phyloP scores from a whole-genome alignment of 257 asterid genomes.

The Orobanche coerulescens region DNA sequence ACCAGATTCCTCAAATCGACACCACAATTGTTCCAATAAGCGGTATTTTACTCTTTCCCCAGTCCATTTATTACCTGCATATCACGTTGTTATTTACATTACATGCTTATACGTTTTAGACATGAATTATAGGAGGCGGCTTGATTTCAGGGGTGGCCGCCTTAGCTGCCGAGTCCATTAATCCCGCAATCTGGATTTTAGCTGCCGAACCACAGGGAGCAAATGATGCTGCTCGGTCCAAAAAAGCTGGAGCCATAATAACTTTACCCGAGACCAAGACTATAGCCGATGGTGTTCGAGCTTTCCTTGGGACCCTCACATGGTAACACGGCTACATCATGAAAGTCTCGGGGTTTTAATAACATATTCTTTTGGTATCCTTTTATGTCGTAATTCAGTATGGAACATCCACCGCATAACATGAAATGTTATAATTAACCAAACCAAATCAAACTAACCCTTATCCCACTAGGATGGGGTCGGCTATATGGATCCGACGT shows the following conservation, averaged over 20 bases:
- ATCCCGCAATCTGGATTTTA: slow-evolving; percentile 57
- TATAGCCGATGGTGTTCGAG: slow-evolving; percentile 91
- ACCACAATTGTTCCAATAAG: slow-evolving; percentile 78
- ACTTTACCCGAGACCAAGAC: slow-evolving; percentile 67
- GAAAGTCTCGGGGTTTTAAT: too few relatives aligned
- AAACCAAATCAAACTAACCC: too few relatives aligned
- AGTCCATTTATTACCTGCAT: slow-evolving; percentile 6
- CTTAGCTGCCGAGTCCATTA: slow-evolving; percentile 78
- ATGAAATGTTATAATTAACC: too few relatives aligned
- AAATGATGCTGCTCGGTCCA: slow-evolving; percentile 78
- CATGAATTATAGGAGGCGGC: slow-evolving; percentile 63
- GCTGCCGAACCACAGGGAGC: slow-evolving; percentile 98
- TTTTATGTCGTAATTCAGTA: too few relatives aligned
- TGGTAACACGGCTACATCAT: slow-evolving; percentile 41
- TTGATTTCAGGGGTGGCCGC: slow-evolving; percentile 91
- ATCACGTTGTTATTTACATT: background rate
- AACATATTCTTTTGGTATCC: too few relatives aligned
- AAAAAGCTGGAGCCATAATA: slow-evolving; percentile 53
- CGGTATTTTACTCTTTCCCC: slow-evolving; percentile 35
- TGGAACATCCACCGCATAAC: too few relatives aligned
- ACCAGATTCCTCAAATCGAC: slow-evolving; percentile 69
- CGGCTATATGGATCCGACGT: too few relatives aligned
- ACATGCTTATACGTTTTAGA: slow-evolving; percentile 6
- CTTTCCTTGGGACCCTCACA: slow-evolving; percentile 77
- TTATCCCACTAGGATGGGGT: too few relatives aligned